Conservation (phyloP, 805 yeast species). For the Ogataea nitratoaversa region DNA sequence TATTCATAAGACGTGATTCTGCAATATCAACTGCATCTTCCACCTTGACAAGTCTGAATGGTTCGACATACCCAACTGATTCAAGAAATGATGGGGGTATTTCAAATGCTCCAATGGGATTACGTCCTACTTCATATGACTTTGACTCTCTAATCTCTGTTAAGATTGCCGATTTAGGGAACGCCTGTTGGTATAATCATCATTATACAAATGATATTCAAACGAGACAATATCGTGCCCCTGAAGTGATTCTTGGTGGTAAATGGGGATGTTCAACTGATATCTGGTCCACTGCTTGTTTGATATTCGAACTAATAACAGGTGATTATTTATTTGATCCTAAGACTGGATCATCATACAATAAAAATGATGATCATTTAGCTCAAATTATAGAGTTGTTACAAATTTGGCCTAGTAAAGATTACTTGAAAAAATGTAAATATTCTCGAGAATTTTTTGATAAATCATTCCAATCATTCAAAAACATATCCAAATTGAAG, state of each 20-base stretch:
- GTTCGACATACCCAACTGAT: too few species aligned
- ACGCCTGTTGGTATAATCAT: slow-evolving; percentile 59
- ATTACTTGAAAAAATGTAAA: slow-evolving; percentile 37
- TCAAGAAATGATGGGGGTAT: too few species aligned
- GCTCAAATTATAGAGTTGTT: slow-evolving; percentile 58
- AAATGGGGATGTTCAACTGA: slow-evolving; percentile 64
- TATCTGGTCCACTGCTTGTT: slow-evolving; percentile 57
- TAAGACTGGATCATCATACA: slow-evolving; percentile 41
- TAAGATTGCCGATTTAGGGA: slow-evolving; percentile 67
- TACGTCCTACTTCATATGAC: slow-evolving; percentile 9
- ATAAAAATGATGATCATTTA: slow-evolving; percentile 57
- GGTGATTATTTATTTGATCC: slow-evolving; percentile 64
- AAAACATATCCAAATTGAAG: slow-evolving; percentile 43
- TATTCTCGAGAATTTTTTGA: slow-evolving; percentile 39
- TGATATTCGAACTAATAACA: slow-evolving; percentile 55
- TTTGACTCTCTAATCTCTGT: slow-evolving; percentile 37
- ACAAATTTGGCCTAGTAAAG: slow-evolving; percentile 32
- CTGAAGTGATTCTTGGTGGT: slow-evolving; percentile 56
- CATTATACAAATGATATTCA: slow-evolving; percentile 69
- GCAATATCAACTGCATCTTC: neutral
- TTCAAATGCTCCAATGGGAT: too few species aligned
- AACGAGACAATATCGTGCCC: slow-evolving; percentile 64
- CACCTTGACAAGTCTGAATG: neutral
- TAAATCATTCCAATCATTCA: slow-evolving; percentile 30
- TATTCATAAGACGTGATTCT: neutral